phyloP scores from a whole-genome alignment of 768 basidiomycete species.

The Pholiota microspora region DNA sequence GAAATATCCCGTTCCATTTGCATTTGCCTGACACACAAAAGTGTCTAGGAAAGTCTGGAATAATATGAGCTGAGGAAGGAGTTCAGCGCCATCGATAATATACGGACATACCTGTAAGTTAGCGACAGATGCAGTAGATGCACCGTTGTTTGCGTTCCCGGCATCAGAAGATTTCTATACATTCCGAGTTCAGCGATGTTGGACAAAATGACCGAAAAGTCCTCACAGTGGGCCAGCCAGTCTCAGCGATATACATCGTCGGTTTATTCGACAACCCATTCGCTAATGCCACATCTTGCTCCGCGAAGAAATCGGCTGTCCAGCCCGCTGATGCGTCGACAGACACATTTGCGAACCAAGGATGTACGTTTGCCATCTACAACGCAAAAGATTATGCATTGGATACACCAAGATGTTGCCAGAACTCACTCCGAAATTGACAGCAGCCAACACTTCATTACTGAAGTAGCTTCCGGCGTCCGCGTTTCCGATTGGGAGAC shows the following conservation, averaged over 20 bases:
- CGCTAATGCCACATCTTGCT: constrained; percentile 61
- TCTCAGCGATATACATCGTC: constrained; percentile 90
- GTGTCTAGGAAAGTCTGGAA: constrained; percentile 74
- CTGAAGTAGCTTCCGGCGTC: constrained; percentile 91
- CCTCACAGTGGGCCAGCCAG: constrained; percentile 44
- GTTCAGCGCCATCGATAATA: not conserved
- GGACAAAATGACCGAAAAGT: no score
- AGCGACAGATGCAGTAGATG: constrained; percentile 55
- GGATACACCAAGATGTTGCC: no score
- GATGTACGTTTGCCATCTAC: constrained; percentile 88
- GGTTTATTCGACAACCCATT: constrained; percentile 65
- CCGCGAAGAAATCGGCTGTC: constrained; percentile 78
- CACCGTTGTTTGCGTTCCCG: constrained; percentile 62
- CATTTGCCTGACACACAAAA: constrained; percentile 86
- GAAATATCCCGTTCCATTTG: constrained; percentile 82
- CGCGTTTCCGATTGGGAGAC: constrained; percentile 71
- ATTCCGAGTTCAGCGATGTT: constrained; percentile 15
- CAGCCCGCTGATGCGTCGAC: constrained; percentile 71
- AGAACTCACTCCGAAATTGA: constrained; percentile 74
- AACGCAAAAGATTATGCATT: not conserved
- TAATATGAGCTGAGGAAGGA: not conserved
- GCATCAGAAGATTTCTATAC: constrained; percentile 56
- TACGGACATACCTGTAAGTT: constrained; percentile 51
- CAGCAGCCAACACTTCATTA: constrained; percentile 53
- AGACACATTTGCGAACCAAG: constrained; percentile 87